Base-by-base conservation (phyloP, 257 asterid genomes). In the Anisodus acutangulus region DNA sequence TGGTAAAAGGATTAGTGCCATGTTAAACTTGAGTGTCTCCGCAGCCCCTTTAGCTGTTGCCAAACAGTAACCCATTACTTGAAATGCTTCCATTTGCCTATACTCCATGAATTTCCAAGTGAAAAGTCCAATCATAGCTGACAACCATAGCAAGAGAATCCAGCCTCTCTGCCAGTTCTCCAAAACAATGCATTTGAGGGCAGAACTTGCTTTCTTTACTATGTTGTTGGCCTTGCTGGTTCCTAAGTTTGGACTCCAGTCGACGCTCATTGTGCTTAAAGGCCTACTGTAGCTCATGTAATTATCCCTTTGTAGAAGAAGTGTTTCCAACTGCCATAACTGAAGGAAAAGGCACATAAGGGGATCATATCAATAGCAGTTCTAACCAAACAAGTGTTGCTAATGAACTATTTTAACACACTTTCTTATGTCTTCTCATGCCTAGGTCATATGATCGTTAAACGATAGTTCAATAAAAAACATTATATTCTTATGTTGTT, bases 21-120 rank as follows among this genome's bases (percentile, higher is more conserved):
- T 92, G 94, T 95, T 95, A 88, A 95, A 91, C 85, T 95, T 95
- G 71, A 93, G 94, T 0, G 98, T 95, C 91, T 95, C 98, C 0
- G 98, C 98, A 16, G 98, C 97, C 11, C 98, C 98, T 84, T 95
- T 95, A 69, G 98, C 98, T 9, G 97, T 95, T 15, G 98, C 83
- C 39, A 93, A 86, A 87, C 98, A 95, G 83, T 92, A 83, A 1
- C 98, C 98, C 98, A 92, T 92, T 47, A 92, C 76, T 15, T 91
- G 94, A 87, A 93, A 95, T 9, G 97, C 94, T 8, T 90, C 83
- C 76, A 82, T 90, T 35, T 85, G 92, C 86, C 90, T 83, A 85
- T 95, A 92, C 55, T 92, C 95, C 5, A 86, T 37, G 90, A 92
- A 95, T 82, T 95, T 95, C 98, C 98, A 95, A 6, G 92, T 84